Percentiles rank a stretch among this genome's conserved stretches.
phyloP scores from a whole-genome alignment of 2,329 filamentous ascomycete species.

The Akanthomyces dipterigenus region DNA sequence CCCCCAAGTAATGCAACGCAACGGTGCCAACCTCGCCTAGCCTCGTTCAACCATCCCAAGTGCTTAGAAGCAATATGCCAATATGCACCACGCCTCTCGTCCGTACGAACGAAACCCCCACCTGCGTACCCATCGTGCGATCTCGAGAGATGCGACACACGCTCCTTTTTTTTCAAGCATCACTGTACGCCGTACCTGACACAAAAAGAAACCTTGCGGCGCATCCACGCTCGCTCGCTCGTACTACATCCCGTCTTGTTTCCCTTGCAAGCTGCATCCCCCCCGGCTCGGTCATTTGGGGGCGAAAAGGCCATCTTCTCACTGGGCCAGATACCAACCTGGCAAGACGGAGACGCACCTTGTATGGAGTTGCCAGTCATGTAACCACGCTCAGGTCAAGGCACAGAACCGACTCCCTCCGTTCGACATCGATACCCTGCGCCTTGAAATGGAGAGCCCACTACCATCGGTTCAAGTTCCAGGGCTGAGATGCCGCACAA shows the following conservation, averaged over 20 bases:
- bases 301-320: neutral
- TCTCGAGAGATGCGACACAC: neutral
- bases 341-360: neutral
- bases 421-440: neutral
- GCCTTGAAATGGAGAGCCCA: neutral
- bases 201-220: neutral
- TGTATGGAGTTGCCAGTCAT: neutral
- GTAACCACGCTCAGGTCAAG: neutral
- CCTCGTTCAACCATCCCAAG: neutral
- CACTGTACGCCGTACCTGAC: conserved; percentile 5
- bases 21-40: neutral
- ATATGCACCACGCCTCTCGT: neutral
- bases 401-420: neutral
- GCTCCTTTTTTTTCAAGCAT: neutral
- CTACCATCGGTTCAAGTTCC: neutral
- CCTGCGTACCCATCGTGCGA: neutral
- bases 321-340: neutral
- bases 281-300: neutral
- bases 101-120: conserved; percentile 2
- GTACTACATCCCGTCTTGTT: neutral
- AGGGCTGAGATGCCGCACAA: neutral
- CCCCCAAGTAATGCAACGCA: neutral
- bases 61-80: neutral
- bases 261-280: neutral
- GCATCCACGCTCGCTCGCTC: neutral